Base-by-base conservation (phyloP, 306 rosid species). In the Delonix regia region DNA sequence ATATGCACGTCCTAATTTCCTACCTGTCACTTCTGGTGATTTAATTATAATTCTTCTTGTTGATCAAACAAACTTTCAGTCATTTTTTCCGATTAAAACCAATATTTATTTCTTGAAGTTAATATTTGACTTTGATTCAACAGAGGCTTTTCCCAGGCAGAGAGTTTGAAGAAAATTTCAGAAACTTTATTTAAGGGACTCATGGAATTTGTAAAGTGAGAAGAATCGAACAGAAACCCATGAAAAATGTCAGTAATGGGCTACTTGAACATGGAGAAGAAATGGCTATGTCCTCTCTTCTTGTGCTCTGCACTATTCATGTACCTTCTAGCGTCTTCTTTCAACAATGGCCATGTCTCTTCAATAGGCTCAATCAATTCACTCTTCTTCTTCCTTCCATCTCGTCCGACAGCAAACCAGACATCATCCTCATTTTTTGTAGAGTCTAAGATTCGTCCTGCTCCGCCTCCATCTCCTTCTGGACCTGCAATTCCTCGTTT, bases 271-370 rank as follows among this genome's bases (percentile, higher is more conserved):
- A 74, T 91, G 74, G 98, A 93, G 87, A 93, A 88, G 87, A 93
- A 90, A 86, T 93, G 98, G 99, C 7, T 95, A 25, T 86, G 86
- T 76, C 96, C 97, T 77, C 87, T 93, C 69, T 51, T 85, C 45
- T 79, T 88, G 49, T 81, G 80, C 71, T 93, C 94, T 79, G 81
- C 88, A 36, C 21, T 86, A 5, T 88, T 93, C 84, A 77, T 91
- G 83, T 76, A 86, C 77, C 87, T 93, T 61, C 82, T 95, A 25
- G 97, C 83, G 34, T 80, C 96, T 75, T 74, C 93, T 90, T 91
- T 89, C 83, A 93, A 91, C 87, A 36, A 24, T 6, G 91, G 91
- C 7, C 89, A 89, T 42, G 83, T 88, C 63, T 89, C 97, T 76
- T 88, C 98, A 12, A 83, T 87, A 42, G 83, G 83, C 63, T 75